phyloP scores from a whole-genome alignment of 2,329 filamentous ascomycete genomes.

The Calonectria pteridis region DNA sequence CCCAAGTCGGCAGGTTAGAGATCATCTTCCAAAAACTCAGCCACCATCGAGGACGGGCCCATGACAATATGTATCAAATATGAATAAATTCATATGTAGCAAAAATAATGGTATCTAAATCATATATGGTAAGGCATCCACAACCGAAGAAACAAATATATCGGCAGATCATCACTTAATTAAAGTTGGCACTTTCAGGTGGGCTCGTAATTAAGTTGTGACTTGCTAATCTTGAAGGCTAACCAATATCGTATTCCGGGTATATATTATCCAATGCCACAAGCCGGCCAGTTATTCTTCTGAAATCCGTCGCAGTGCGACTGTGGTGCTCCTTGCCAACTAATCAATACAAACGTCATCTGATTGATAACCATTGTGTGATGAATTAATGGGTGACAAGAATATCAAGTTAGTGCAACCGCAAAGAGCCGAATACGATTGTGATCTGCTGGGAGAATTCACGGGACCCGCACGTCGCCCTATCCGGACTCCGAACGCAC shows the following conservation, averaged over 20 bases:
- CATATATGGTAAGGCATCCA: not conserved
- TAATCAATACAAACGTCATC: not conserved
- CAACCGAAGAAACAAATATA: too few species aligned
- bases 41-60: not conserved
- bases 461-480: not conserved
- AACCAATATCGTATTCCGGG: not conserved
- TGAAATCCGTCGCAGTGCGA: too few species aligned
- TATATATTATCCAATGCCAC: not conserved
- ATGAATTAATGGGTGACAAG: not conserved
- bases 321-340: too few species aligned
- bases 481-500: not conserved
- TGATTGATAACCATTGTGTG: not conserved
- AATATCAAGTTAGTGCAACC: not conserved
- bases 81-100: not conserved
- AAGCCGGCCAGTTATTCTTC: not conserved
- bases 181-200: not conserved
- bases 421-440: not conserved
- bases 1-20: not conserved
- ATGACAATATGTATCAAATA: not conserved
- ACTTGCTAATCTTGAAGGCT: not conserved
- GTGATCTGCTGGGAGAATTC: too few species aligned
- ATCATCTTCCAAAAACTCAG: too few species aligned
- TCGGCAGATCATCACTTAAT: not conserved
- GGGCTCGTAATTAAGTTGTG: not conserved
- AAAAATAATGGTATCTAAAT: too few species aligned